phyloP scores from a whole-genome alignment of 352 stramenopile species.

The Globisporangium spinosum region DNA sequence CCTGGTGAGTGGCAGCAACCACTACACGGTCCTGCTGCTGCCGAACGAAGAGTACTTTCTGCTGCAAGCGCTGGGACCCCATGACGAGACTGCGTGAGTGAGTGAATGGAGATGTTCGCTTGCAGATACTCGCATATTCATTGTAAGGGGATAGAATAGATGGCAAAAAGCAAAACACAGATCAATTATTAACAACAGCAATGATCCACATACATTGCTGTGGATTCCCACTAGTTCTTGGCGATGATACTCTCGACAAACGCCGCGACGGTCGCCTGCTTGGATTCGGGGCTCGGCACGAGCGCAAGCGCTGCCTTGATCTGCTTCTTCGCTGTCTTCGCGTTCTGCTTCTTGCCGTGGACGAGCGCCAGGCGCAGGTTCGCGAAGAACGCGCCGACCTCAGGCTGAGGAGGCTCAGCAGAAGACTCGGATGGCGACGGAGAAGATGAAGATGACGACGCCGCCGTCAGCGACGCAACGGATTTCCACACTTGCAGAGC shows the following conservation, averaged over 20 bases:
- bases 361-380: conserved; percentile 65
- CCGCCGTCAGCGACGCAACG: conserved; percentile 17
- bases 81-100: conserved; percentile 52
- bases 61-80: conserved; percentile 61
- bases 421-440: not conserved
- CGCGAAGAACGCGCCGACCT: conserved; percentile 34
- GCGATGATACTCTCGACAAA: conserved; percentile 63
- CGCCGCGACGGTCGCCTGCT: conserved; percentile 39
- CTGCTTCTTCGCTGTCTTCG: conserved; percentile 65
- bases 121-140: not conserved
- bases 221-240: conserved; percentile 21
- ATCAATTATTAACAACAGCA: conserved; percentile 4
- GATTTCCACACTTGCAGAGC: conserved; percentile 70
- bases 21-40: conserved; percentile 69
- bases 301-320: conserved; percentile 44
- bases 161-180: not conserved
- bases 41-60: conserved; percentile 71
- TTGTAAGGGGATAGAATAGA: conserved; percentile 3
- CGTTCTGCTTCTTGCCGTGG: conserved; percentile 57
- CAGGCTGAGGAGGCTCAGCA: conserved; percentile 14
- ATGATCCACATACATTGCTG: not conserved
- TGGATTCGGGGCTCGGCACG: conserved; percentile 22
- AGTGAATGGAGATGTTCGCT: not conserved
- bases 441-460: not conserved
- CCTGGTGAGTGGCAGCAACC: conserved; percentile 71